phyloP scores from a whole-genome alignment of 2,329 filamentous ascomycete genomes.

The Phaeosphaeriaceae sp. region DNA sequence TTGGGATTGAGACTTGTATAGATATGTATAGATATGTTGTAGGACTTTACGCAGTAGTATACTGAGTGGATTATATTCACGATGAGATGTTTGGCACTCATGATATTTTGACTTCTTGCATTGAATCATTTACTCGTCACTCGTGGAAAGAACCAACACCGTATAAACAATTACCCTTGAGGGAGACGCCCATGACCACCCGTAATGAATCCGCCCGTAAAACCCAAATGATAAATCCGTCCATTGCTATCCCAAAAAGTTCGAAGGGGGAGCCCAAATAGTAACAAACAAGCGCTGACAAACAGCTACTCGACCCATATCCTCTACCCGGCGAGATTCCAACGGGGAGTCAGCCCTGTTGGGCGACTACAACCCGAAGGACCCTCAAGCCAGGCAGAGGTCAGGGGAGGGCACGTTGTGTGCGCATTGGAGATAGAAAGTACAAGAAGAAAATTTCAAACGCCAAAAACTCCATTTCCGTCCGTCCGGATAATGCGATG shows the following conservation, averaged over 20 bases:
- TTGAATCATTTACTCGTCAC: not conserved
- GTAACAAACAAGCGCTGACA: not conserved
- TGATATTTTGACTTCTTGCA: not conserved
- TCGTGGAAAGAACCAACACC: not conserved
- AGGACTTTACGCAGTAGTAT: not conserved
- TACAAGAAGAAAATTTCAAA: slow-evolving; percentile 8
- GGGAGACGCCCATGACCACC: too few species aligned
- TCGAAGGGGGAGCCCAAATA: not conserved
- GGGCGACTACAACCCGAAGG: slow-evolving; percentile 20
- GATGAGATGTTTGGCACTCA: not conserved
- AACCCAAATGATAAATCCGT: not conserved
- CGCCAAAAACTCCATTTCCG: slow-evolving; percentile 10
- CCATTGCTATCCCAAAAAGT: not conserved
- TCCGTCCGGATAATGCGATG: not conserved
- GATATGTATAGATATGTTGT: not conserved
- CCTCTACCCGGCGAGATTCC: slow-evolving; percentile 18
- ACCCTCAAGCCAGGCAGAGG: slow-evolving; percentile 19
- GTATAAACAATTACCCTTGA: not conserved
- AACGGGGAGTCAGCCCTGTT: slow-evolving; percentile 23
- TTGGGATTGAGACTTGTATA: slow-evolving; percentile 43
- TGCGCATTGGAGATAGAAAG: too few species aligned
- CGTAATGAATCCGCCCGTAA: not conserved
- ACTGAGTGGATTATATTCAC: not conserved
- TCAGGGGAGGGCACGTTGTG: not conserved
- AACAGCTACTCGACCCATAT: slow-evolving; percentile 4